Evolutionary conservation across 768 basidiomycete genomes (phyloP).

Genomic region (Psilocybe cubensis): DNA sequence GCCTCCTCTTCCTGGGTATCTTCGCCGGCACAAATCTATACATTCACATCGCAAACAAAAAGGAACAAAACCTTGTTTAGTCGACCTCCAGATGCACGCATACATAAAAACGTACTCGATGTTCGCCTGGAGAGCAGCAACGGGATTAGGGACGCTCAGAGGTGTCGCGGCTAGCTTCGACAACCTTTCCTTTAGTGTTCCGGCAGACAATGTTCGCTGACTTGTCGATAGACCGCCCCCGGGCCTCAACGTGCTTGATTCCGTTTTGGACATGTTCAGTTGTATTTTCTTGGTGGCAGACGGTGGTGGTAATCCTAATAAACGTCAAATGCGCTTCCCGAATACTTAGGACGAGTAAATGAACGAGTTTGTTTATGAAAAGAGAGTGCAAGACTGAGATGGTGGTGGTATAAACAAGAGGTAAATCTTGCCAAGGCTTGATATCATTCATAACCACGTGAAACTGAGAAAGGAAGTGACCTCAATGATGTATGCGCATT

Average conservation of each 20-base stretch:
- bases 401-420: background rate
- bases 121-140: conserved; percentile 69
- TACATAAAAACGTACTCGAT: conserved; percentile 59
- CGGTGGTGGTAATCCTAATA: background rate
- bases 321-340: background rate
- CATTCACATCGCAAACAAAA: background rate
- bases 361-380: background rate
- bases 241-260: conserved; percentile 8
- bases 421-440: conserved; percentile 8
- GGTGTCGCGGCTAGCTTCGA: conserved; percentile 64
- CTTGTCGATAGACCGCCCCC: conserved; percentile 11
- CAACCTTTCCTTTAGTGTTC: conserved; percentile 62
- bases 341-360: background rate
- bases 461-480: background rate
- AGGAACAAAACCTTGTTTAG: too few species aligned
- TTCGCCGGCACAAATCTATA: conserved; percentile 82
- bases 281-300: background rate
- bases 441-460: conserved; percentile 20
- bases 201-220: conserved; percentile 56
- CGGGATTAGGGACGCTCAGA: conserved; percentile 49
- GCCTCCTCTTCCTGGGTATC: conserved; percentile 82
- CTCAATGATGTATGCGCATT: background rate
- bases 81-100: background rate
- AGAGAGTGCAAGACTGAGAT: background rate
- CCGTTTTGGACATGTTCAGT: conserved; percentile 15